Base-by-base conservation (phyloP, 2,329 filamentous ascomycete species). In the Epichloe gansuensis region DNA sequence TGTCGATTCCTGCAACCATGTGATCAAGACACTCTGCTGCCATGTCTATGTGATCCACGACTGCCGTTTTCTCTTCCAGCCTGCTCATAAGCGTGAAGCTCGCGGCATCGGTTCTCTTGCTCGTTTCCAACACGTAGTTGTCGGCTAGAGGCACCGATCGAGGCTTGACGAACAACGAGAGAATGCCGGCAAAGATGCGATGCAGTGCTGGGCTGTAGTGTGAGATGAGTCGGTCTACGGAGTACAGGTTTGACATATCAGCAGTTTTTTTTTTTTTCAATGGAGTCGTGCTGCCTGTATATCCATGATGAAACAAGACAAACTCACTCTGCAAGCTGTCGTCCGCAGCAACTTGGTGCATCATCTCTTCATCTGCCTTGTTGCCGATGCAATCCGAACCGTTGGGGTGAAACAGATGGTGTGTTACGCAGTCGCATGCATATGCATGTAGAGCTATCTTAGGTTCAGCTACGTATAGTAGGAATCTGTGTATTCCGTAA, bases 1-100 rank as follows among this genome's bases (percentile, higher is more conserved):
- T 87, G 59, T 87, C 83, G 55, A 87, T 85, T 0, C 83, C 84
- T 0, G 83, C 83, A 0, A 78, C 81, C 78, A 87, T 81, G 63
- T 87, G 83, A 59, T 87, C 83, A 53, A 85, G 75, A 59, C 81
- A 85, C 65, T 88, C 84, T 21, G 83, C 82, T 0, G 82, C 82
- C 56, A 80, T 75, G 59, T 82, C 75, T 3, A 78, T 66, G 3
- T 69, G 64, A 37, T 77, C 72, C 37, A 84, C 70, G 4, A 69
- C 65, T 4, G 55, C 60, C 5, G 67, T 64, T 67, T 80, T 71
- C 60, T 80, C 67, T 61, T 78, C 67, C 57, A 86, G 75, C 37
- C 80, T 76, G 60, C 74, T 75, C 46, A 84, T 63, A 4, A 86
- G 72, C 0, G 80, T 82, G 55, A 83, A 81, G 5, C 68, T 65